phyloP scores from a whole-genome alignment of 1,284 basidiomycete genomes.

The Hortiboletus rubellus region DNA sequence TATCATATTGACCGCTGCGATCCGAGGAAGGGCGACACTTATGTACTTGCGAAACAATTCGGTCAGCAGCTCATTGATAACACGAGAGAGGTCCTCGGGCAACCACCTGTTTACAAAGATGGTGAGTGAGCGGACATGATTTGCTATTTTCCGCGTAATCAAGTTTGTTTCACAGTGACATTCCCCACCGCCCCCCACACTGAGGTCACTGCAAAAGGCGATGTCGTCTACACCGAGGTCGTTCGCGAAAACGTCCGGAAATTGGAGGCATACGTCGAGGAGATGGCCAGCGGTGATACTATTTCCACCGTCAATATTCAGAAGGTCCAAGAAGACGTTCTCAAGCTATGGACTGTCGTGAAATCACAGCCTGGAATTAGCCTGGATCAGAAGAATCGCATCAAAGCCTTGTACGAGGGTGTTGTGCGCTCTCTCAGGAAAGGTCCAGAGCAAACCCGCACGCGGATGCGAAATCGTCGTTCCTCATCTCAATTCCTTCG shows the following conservation, averaged over 20 bases:
- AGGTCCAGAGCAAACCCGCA: slow-evolving; percentile 57
- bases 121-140: slow-evolving; percentile 50
- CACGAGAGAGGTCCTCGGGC: slow-evolving; percentile 80
- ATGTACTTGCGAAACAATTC: slow-evolving; percentile 93
- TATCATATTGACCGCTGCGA: slow-evolving; percentile 89
- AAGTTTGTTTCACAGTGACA: slow-evolving; percentile 60
- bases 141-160: not conserved
- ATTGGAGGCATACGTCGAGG: slow-evolving; percentile 96
- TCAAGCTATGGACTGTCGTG: slow-evolving; percentile 96
- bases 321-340: slow-evolving; percentile 94
- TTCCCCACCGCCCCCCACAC: slow-evolving; percentile 98
- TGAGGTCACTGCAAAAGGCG: slow-evolving; percentile 89
- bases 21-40: slow-evolving; percentile 84
- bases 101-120: slow-evolving; percentile 90
- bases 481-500: slow-evolving; percentile 94
- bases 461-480: slow-evolving; percentile 69
- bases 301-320: slow-evolving; percentile 88
- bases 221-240: slow-evolving; percentile 93
- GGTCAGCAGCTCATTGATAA: slow-evolving; percentile 97
- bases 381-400: slow-evolving; percentile 95
- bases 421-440: slow-evolving; percentile 84
- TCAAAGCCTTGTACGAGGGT: slow-evolving; percentile 95
- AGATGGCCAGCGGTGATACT: slow-evolving; percentile 95
- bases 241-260: slow-evolving; percentile 95
- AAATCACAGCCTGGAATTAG: slow-evolving; percentile 97